A percentile compares a stretch with the other conserved stretches of the same genome.
phyloP scores from a whole-genome alignment of 1,284 basidiomycete species.

The Apiotrichum porosum region DNA sequence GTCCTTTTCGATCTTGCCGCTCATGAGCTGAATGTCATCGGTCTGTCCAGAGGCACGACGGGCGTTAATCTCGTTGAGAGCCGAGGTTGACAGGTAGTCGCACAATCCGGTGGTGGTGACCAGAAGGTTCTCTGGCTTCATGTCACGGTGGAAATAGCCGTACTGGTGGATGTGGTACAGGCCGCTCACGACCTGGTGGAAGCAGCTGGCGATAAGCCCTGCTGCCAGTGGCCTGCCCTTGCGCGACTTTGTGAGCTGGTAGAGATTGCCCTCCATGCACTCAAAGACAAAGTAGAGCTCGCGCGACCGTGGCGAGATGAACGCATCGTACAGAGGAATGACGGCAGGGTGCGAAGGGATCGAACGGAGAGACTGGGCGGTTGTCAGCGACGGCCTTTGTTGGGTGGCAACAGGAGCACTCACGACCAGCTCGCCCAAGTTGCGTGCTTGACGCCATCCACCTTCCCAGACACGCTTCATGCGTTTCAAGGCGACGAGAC shows the following conservation, averaged over 20 bases:
- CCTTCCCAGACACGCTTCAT: conserved; percentile 98
- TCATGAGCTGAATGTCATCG: not conserved
- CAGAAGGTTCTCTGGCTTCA: conserved; percentile 99
- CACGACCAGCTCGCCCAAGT: conserved; percentile 93
- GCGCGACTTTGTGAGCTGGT: conserved; percentile 96
- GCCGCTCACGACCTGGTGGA: conserved; percentile 84
- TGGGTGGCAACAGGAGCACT: conserved; percentile 19
- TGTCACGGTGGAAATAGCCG: conserved; percentile 98
- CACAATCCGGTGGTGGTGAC: conserved; percentile 97
- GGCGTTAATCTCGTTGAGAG: conserved; percentile 36
- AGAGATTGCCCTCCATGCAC: conserved; percentile 99
- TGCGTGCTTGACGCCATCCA: conserved; percentile 94
- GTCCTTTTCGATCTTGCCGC: conserved; percentile 64
- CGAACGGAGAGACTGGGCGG: conserved; percentile 73
- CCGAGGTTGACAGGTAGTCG: conserved; percentile 69
- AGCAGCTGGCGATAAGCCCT: conserved; percentile 91
- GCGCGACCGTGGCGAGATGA: conserved; percentile 84
- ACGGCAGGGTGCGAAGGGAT: conserved; percentile 96
- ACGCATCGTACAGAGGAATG: conserved; percentile 98
- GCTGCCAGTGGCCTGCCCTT: conserved; percentile 90
- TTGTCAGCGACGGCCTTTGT: not conserved
- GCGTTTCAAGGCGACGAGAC: conserved; percentile 93
- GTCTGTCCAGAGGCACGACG: conserved; percentile 6
- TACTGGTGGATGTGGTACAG: conserved; percentile 86
- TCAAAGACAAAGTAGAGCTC: conserved; percentile 99